Evolutionary conservation across 305 asterid genomes (phyloP), one percentile per base, ranked within the genome.

Genomic region (Fraxinus platypoda): DNA sequence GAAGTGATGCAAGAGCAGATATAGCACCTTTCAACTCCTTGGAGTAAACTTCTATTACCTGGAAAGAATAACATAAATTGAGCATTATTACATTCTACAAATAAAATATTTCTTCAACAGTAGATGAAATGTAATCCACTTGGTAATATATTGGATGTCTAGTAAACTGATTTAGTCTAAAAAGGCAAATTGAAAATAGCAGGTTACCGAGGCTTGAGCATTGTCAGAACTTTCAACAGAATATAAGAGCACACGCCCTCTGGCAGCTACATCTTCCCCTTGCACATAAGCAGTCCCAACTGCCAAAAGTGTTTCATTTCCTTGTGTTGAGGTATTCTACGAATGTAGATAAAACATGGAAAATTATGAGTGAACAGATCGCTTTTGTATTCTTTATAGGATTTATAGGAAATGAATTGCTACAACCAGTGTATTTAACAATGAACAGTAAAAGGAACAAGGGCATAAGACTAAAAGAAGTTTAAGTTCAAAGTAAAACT

Each of bases 241-340:
- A 90, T 86, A 94, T 87, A 96, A 82, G 79, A 96, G 91, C 76
- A 96, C 90, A 31, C 98, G 99, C 81, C 99, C 99, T 88, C 99
- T 90, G 77, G 97, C 99, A 21, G 99, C 98, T 78, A 96, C 99
- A 91, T 96, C 99, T 88, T 96, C 99, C 85, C 99, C 99, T 92
- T 96, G 99, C 84, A 91, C 94, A 85, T 93, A 94, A 88, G 98
- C 98, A 77, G 99, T 96, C 82, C 99, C 99, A 83, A 96, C 84
- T 52, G 98, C 99, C 90, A 96, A 84, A 86, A 94, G 97, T 76
- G 97, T 93, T 78, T 95, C 98, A 84, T 90, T 95, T 81, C 84
- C 93, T 88, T 93, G 92, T 15, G 94, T 91, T 49, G 95, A 83
- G 78, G 95, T 88, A 89, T 95, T 95, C 98, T 94, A 92, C 3